Conservation (phyloP, 2,329 filamentous ascomycete genomes). For the Aspergillus latus region DNA sequence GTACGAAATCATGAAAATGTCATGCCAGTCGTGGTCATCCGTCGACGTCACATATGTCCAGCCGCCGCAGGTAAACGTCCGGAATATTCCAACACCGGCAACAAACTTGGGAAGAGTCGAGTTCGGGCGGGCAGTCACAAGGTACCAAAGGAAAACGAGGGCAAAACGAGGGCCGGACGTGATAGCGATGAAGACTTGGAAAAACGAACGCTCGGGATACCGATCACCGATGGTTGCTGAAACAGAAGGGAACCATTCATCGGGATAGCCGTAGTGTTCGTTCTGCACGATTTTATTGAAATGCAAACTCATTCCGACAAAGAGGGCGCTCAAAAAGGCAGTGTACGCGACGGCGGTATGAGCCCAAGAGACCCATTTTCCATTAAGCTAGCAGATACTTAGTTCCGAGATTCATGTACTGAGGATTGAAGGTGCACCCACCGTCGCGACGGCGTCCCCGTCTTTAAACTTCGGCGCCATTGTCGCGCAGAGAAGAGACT, state of each 20-base stretch:
- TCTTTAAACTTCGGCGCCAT: slow-evolving; percentile 65
- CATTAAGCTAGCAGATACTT: slow-evolving; percentile 61
- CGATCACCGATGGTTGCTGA: slow-evolving; percentile 96
- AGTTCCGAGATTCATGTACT: slow-evolving; percentile 18
- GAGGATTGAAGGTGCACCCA: slow-evolving; percentile 39
- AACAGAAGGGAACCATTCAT: slow-evolving; percentile 96
- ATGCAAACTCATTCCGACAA: slow-evolving; percentile 78
- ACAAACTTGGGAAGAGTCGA: slow-evolving; percentile 77
- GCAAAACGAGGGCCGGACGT: slow-evolving; percentile 92
- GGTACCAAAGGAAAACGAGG: slow-evolving; percentile 87
- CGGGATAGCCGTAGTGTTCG: slow-evolving; percentile 88
- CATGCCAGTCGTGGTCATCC: slow-evolving; percentile 97
- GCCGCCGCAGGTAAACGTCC: slow-evolving; percentile 90
- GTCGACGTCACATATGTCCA: slow-evolving; percentile 99
- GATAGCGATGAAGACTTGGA: slow-evolving; percentile 95
- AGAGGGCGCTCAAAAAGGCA: slow-evolving; percentile 81
- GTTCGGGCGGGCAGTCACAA: slow-evolving; percentile 76
- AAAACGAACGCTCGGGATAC: slow-evolving; percentile 94
- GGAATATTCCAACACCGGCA: slow-evolving; percentile 74
- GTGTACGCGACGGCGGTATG: slow-evolving; percentile 81
- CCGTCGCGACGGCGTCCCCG: slow-evolving; percentile 61
- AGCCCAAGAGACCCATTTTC: slow-evolving; percentile 84
- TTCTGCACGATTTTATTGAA: slow-evolving; percentile 98
- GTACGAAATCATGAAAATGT: slow-evolving; percentile 99
- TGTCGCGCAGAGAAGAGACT: slow-evolving; percentile 29